phyloP scores from a whole-genome alignment of 441 rosid species.

The Pelargonium myrrhifolium region DNA sequence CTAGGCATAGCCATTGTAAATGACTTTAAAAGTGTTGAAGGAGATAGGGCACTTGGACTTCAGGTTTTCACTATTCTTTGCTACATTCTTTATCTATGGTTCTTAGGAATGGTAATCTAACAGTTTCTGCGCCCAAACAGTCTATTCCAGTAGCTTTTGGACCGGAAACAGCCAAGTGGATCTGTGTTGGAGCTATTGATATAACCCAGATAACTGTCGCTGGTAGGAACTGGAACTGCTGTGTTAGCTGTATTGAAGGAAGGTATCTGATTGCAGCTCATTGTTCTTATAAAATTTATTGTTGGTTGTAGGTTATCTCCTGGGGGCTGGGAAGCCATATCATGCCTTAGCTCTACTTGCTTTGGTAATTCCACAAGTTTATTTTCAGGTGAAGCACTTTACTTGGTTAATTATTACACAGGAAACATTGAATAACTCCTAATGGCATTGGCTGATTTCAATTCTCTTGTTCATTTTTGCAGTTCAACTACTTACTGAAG shows the following conservation, averaged over 20 bases:
- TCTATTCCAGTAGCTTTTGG: conserved; percentile 97
- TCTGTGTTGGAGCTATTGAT: conserved; percentile 92
- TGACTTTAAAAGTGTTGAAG: conserved; percentile 96
- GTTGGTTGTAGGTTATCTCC: conserved; percentile 63
- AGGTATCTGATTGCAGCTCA: not conserved
- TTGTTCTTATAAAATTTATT: not conserved
- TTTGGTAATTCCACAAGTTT: conserved; percentile 66
- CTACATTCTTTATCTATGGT: not conserved
- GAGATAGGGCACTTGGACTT: conserved; percentile 90
- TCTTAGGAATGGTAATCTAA: not conserved
- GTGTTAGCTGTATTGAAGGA: not conserved
- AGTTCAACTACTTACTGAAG: conserved; percentile 87
- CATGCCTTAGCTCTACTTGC: conserved; percentile 79
- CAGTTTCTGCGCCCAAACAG: conserved; percentile 21
- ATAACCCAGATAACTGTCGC: conserved; percentile 85
- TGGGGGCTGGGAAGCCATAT: conserved; percentile 87
- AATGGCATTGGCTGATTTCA: not conserved
- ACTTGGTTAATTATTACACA: not conserved
- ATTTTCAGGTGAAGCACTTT: conserved; percentile 61
- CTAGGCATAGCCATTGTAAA: conserved; percentile 91
- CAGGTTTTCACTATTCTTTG: conserved; percentile 38
- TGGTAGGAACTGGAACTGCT: conserved; percentile 39
- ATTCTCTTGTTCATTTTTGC: conserved; percentile 18
- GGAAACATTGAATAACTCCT: not conserved
- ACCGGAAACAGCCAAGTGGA: conserved; percentile 95